phyloP scores from a whole-genome alignment of 352 stramenopile species.

The Aphanomyces invadans region DNA sequence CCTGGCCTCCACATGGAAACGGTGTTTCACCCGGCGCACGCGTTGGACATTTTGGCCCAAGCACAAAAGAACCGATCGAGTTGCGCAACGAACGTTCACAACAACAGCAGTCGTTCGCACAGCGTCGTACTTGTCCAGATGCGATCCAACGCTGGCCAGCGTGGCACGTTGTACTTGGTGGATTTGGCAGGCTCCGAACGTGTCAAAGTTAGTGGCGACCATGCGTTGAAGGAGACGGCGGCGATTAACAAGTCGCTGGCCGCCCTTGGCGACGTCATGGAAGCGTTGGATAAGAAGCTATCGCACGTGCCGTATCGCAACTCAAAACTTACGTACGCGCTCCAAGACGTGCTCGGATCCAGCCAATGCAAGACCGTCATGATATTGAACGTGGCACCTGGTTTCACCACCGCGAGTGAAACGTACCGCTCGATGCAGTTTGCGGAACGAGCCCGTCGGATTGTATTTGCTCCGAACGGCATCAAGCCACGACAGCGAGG shows the following conservation, averaged over 20 bases:
- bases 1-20: constrained; percentile 66
- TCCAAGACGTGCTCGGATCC: constrained; percentile 89
- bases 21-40: constrained; percentile 54
- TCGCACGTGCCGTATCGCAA: constrained; percentile 95
- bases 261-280: constrained; percentile 90
- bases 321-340: constrained; percentile 96
- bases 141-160: constrained; percentile 57
- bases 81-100: constrained; percentile 82
- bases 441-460: constrained; percentile 68
- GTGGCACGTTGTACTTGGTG: constrained; percentile 88
- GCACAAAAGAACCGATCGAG: constrained; percentile 76
- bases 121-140: constrained; percentile 89
- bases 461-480: constrained; percentile 63
- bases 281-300: constrained; percentile 86
- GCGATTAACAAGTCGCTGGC: constrained; percentile 88
- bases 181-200: constrained; percentile 89
- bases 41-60: constrained; percentile 51
- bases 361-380: constrained; percentile 89
- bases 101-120: constrained; percentile 88
- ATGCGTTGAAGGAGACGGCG: constrained; percentile 66
- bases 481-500: constrained; percentile 29
- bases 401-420: constrained; percentile 71
- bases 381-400: constrained; percentile 88
- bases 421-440: constrained; percentile 85
- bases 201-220: constrained; percentile 87